A percentile compares a stretch with the other conserved stretches of the same genome.
phyloP scores from a whole-genome alignment of 192 early-diverging fungal species.

The Gamsiella multidivaricata region DNA sequence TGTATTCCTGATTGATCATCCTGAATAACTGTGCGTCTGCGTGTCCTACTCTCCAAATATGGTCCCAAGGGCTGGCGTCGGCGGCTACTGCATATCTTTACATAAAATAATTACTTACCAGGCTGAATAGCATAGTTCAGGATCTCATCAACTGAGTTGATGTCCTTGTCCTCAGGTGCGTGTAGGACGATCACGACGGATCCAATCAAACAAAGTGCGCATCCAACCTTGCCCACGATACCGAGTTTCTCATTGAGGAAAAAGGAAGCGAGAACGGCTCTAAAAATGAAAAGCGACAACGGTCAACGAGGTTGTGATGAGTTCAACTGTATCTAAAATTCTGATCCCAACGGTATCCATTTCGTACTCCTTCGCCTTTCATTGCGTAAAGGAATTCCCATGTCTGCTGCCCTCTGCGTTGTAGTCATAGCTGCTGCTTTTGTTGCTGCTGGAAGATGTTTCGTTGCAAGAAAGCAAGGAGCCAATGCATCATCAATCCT shows the following conservation, averaged over 20 bases:
- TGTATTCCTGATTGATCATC: conserved; percentile 44
- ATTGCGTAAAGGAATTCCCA: background rate
- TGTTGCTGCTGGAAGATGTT: background rate
- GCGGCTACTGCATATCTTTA: too few species aligned
- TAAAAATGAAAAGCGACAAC: conserved; percentile 26
- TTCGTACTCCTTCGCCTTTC: background rate
- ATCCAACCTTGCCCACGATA: conserved; percentile 86
- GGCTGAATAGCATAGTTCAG: conserved; percentile 82
- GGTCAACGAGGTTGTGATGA: background rate
- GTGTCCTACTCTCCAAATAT: background rate
- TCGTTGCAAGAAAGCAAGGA: too few species aligned
- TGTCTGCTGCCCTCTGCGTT: background rate
- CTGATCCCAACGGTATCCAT: conserved; percentile 18
- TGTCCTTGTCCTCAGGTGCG: conserved; percentile 84
- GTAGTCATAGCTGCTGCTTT: background rate
- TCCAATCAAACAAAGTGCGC: conserved; percentile 88
- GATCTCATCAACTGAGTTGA: conserved; percentile 86
- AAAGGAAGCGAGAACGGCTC: conserved; percentile 86
- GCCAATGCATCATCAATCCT: background rate
- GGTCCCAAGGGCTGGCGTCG: background rate
- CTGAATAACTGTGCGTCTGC: conserved; percentile 12
- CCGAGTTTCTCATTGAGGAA: conserved; percentile 91
- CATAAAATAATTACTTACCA: conserved; percentile 53
- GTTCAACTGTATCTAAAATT: background rate
- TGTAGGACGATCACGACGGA: conserved; percentile 90